These are phyloP conservation scores for Dentipellis sp. DNA, from an alignment of 768 basidiomycete species.

Conservation along the genomic window DNA sequence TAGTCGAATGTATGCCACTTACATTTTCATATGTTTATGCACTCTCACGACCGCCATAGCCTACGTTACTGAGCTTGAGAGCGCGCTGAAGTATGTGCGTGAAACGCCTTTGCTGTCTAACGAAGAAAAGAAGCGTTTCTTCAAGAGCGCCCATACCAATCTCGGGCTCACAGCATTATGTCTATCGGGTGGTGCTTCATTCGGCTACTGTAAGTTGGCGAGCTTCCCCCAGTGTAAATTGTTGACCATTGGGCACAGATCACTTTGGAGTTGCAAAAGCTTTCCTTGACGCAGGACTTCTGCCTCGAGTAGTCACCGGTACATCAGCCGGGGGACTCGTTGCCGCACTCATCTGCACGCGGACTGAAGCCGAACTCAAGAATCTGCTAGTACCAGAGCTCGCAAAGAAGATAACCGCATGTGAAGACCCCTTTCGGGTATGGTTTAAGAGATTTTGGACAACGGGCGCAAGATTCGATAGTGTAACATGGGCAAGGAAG, in stretches of 20 bases:
- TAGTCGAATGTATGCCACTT: conserved; percentile 64
- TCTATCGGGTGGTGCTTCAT: conserved; percentile 91
- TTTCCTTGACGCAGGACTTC: conserved; percentile 74
- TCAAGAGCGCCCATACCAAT: conserved; percentile 82
- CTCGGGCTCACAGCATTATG: conserved; percentile 88
- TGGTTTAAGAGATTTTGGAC: conserved; percentile 68
- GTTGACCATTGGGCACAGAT: conserved; percentile 32
- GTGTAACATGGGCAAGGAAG: conserved; percentile 84
- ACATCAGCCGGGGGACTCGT: conserved; percentile 90
- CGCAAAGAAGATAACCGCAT: conserved; percentile 75
- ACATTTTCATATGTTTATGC: conserved; percentile 3
- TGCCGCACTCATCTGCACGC: conserved; percentile 67
- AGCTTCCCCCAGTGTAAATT: not conserved
- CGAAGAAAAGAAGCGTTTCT: conserved; percentile 90
- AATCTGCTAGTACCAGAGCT: conserved; percentile 71
- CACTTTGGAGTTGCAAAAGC: conserved; percentile 90
- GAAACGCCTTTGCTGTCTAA: conserved; percentile 61
- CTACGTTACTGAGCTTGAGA: conserved; percentile 73
- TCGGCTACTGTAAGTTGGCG: conserved; percentile 78
- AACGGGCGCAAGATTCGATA: conserved; percentile 95
- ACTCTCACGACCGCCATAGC: conserved; percentile 29
- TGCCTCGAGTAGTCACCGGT: conserved; percentile 91
- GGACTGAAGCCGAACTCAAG: conserved; percentile 82
- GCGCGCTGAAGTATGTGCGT: conserved; percentile 67
- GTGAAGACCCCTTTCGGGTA: conserved; percentile 63